These are phyloP conservation scores for Acacia crassicarpa DNA, from an alignment of 306 rosid species.

Conservation along the genomic window DNA sequence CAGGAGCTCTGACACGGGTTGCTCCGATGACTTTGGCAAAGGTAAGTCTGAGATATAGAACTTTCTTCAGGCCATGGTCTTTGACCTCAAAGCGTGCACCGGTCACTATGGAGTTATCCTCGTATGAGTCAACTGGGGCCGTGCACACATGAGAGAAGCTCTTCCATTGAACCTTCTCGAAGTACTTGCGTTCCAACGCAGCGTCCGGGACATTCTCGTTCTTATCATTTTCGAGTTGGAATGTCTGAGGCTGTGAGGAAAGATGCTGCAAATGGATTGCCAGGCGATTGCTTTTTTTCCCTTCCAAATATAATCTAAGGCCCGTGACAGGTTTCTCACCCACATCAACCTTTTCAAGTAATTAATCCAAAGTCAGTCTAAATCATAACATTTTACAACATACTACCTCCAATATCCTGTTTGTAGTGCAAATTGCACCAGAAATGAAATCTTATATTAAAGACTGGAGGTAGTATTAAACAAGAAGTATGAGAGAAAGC, in stretches of 20 bases:
- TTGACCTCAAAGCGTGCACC: constrained; percentile 79
- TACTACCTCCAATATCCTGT: no score
- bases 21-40: constrained; percentile 58
- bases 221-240: constrained; percentile 51
- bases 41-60: constrained; percentile 63
- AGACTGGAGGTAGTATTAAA: background rate
- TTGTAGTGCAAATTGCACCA: no score
- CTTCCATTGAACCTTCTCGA: constrained; percentile 89
- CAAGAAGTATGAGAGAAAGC: constrained; percentile 8
- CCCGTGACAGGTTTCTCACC: constrained; percentile 85
- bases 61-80: constrained; percentile 67
- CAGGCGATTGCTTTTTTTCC: constrained; percentile 75
- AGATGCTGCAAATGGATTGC: constrained; percentile 93
- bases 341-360: constrained; percentile 64
- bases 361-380: background rate
- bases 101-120: constrained; percentile 65
- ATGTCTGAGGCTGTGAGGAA: constrained; percentile 71
- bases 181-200: constrained; percentile 62
- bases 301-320: constrained; percentile 79
- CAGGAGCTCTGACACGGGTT: constrained; percentile 35
- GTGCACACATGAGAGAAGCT: constrained; percentile 89
- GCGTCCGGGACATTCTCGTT: constrained; percentile 30
- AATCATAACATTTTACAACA: background rate
- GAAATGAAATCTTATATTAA: no score
- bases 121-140: constrained; percentile 70